Percentiles rank a stretch among this genome's conserved stretches.
Evolutionary conservation across 352 stramenopile genomes (phyloP).

Genomic region (Pythium sukuiense): DNA sequence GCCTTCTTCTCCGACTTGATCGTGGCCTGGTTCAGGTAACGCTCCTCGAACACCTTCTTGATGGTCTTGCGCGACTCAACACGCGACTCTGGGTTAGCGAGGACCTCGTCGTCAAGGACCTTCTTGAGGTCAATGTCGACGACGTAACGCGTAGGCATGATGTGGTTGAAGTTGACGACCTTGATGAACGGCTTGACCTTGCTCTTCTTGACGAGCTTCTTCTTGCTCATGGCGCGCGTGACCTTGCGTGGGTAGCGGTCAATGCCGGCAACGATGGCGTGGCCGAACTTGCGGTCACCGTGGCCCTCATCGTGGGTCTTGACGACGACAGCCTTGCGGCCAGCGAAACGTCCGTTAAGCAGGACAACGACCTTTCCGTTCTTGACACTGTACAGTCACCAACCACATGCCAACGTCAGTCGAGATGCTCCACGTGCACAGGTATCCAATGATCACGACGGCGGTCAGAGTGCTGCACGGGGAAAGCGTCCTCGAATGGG

Average conservation of each 20-base stretch:
- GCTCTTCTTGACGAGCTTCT: constrained; percentile 96
- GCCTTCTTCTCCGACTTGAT: constrained; percentile 99
- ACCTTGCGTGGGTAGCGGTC: constrained; percentile 97
- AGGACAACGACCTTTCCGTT: constrained; percentile 99
- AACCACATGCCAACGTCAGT: constrained; percentile 9
- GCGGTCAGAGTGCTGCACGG: background rate
- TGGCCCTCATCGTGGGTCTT: constrained; percentile 98
- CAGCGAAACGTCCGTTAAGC: constrained; percentile 97
- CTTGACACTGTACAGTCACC: constrained; percentile 88
- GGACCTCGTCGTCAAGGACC: constrained; percentile 91
- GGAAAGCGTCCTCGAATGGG: background rate
- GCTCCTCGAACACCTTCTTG: constrained; percentile 99
- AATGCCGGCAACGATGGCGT: constrained; percentile 97
- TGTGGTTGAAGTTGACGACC: constrained; percentile 99
- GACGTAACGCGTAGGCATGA: constrained; percentile 99
- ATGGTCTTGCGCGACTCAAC: constrained; percentile 97
- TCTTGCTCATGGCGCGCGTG: constrained; percentile 95
- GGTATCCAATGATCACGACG: background rate
- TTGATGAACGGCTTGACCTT: constrained; percentile 99
- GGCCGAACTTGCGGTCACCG: constrained; percentile 96
- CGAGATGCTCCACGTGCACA: background rate
- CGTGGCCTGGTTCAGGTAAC: constrained; percentile 93
- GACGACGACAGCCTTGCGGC: constrained; percentile 99
- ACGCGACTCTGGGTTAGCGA: constrained; percentile 79
- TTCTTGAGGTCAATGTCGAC: constrained; percentile 99